These are phyloP conservation scores for Talaromyces sp. DNA, from an alignment of 2,329 filamentous ascomycete species.

Conservation along the genomic window DNA sequence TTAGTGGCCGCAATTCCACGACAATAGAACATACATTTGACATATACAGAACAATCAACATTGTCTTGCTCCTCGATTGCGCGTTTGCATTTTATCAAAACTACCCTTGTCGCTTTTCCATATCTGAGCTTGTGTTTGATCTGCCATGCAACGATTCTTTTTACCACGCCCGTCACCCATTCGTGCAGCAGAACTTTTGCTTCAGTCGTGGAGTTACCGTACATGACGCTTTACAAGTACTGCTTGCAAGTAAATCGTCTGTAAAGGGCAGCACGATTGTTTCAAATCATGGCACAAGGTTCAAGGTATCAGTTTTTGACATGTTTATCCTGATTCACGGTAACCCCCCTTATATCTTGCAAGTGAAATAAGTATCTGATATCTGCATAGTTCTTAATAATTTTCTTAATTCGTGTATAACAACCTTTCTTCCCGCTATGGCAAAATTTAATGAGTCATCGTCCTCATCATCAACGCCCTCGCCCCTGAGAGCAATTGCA, in stretches of 20 bases:
- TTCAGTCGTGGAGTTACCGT: constrained; percentile 32
- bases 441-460: too few species aligned
- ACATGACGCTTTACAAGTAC: constrained; percentile 28
- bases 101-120: constrained; percentile 36
- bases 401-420: too few species aligned
- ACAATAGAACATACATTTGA: neutral
- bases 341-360: too few species aligned
- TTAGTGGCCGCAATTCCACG: constrained; percentile 14
- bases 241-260: too few species aligned
- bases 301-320: too few species aligned
- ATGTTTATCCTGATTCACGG: too few species aligned
- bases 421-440: too few species aligned
- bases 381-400: too few species aligned
- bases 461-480: neutral
- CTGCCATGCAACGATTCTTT: constrained; percentile 37
- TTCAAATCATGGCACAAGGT: too few species aligned
- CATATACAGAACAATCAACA: constrained; percentile 30
- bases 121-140: constrained; percentile 38
- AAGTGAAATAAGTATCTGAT: too few species aligned
- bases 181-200: constrained; percentile 35
- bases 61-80: constrained; percentile 39
- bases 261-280: too few species aligned
- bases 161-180: constrained; percentile 38
- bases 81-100: constrained; percentile 43
- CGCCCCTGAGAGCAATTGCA: neutral